A percentile compares a stretch with the other conserved stretches of the same genome.
Evolutionary conservation across 2,329 filamentous ascomycete species (phyloP).

Genomic region (Arthrobotrys iridis): DNA sequence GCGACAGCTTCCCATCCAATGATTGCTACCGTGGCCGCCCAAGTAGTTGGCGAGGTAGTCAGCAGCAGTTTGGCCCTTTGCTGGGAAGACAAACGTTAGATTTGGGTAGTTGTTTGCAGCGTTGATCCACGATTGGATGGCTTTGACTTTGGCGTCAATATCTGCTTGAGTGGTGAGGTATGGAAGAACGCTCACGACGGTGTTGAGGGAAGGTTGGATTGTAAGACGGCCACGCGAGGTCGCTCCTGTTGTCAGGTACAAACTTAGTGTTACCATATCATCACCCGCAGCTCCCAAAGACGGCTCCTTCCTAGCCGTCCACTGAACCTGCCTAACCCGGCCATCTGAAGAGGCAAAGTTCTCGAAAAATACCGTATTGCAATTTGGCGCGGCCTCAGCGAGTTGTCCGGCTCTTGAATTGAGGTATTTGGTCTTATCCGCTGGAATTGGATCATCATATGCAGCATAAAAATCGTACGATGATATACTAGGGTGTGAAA

Average conservation of each 20-base stretch:
- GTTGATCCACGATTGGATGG: conserved; percentile 70
- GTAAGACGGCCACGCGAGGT: conserved; percentile 65
- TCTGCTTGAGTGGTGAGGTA: conserved; percentile 71
- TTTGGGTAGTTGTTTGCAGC: conserved; percentile 67
- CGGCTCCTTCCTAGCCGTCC: conserved; percentile 72
- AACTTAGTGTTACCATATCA: conserved; percentile 64
- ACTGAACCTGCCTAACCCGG: conserved; percentile 72
- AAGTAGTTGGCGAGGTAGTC: conserved; percentile 58
- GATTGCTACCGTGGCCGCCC: conserved; percentile 57
- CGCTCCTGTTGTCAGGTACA: conserved; percentile 67
- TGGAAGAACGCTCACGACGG: conserved; percentile 68
- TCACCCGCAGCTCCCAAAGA: conserved; percentile 63
- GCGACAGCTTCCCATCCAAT: conserved; percentile 68
- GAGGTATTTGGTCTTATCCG: conserved; percentile 65
- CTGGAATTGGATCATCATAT: conserved; percentile 65
- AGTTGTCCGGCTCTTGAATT: conserved; percentile 66
- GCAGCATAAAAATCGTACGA: conserved; percentile 75
- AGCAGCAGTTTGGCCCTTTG: conserved; percentile 66
- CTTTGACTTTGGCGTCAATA: conserved; percentile 71
- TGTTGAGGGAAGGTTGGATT: conserved; percentile 61
- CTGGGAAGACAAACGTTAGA: conserved; percentile 69
- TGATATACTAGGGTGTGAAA: conserved; percentile 66
- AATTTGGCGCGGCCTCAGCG: conserved; percentile 64
- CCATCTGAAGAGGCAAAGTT: conserved; percentile 66
- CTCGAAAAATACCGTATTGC: conserved; percentile 57